Evolutionary conservation across 2,329 filamentous ascomycete species (phyloP).

Genomic region (Cytospora piceicola): DNA sequence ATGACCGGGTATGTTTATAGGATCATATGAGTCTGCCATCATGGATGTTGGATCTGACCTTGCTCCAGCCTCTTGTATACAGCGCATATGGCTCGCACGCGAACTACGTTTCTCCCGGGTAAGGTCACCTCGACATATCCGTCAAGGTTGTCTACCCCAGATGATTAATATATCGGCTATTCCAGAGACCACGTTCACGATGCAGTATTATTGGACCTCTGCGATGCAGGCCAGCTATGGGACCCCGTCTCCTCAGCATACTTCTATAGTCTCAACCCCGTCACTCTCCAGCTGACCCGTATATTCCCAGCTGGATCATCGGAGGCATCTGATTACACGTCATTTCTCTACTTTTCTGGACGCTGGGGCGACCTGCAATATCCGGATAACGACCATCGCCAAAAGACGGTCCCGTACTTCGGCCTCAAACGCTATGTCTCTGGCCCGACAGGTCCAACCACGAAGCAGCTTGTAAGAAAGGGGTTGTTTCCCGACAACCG

Average conservation of each 20-base stretch:
- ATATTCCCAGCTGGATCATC: constrained; percentile 27
- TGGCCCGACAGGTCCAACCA: constrained; percentile 40
- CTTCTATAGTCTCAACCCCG: constrained; percentile 41
- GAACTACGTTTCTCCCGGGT: constrained; percentile 41
- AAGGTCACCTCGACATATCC: not conserved
- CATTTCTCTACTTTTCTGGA: constrained; percentile 42
- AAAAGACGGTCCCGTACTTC: constrained; percentile 38
- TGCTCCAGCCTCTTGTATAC: constrained; percentile 40
- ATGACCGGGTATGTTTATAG: constrained; percentile 36
- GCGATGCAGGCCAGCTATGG: constrained; percentile 41
- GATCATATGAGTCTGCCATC: not conserved
- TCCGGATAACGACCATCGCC: constrained; percentile 40
- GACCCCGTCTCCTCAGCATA: constrained; percentile 43
- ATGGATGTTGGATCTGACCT: not conserved
- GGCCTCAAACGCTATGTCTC: constrained; percentile 40
- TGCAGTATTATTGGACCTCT: constrained; percentile 40
- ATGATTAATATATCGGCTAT: not conserved
- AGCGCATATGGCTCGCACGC: constrained; percentile 44
- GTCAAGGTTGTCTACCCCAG: not conserved
- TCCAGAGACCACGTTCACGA: constrained; percentile 41
- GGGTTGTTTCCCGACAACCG: constrained; percentile 38
- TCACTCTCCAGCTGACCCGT: constrained; percentile 33
- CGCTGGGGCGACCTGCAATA: constrained; percentile 42
- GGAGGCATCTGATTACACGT: constrained; percentile 37
- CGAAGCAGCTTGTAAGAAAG: constrained; percentile 42